These are phyloP conservation scores for Dryas alaskensis DNA, from an alignment of 306 rosid genomes.

Conservation along the genomic window DNA sequence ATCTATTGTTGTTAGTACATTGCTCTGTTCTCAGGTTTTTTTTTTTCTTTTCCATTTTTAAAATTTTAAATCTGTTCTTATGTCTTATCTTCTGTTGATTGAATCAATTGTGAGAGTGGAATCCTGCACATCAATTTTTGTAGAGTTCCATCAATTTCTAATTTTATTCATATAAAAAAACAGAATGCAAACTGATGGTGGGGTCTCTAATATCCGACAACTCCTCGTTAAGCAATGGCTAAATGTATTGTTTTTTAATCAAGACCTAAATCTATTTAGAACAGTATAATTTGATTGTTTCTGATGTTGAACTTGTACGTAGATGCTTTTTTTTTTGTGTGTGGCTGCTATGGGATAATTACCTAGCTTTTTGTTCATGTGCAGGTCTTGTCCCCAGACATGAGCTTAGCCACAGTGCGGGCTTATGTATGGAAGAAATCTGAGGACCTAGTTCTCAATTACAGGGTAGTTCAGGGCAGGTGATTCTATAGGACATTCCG, in stretches of 20 bases:
- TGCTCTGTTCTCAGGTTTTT: no score
- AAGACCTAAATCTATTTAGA: not conserved
- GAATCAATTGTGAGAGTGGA: no score
- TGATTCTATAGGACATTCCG: constrained; percentile 39
- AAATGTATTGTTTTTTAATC: not conserved
- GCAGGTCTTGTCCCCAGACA: constrained; percentile 81
- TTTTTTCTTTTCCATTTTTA: no score
- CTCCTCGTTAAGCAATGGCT: not conserved
- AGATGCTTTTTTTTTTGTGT: not conserved
- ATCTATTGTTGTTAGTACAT: no score
- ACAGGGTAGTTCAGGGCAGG: constrained; percentile 82
- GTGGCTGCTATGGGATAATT: constrained; percentile 19
- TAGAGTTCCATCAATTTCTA: no score
- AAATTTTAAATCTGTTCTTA: no score
- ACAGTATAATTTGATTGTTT: no score
- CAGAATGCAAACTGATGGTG: no score
- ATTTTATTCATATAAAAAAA: no score
- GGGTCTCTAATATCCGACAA: no score
- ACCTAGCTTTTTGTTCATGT: constrained; percentile 24
- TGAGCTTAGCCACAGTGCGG: constrained; percentile 95
- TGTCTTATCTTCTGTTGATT: no score
- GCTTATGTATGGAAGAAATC: constrained; percentile 95
- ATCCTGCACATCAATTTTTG: no score
- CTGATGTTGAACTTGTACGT: not conserved
- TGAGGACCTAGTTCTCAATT: constrained; percentile 84